Evolutionary conservation across 2,329 filamentous ascomycete species (phyloP), one percentile per base, ranked within the genome.

Genomic region (Diplocarpon rosae): DNA sequence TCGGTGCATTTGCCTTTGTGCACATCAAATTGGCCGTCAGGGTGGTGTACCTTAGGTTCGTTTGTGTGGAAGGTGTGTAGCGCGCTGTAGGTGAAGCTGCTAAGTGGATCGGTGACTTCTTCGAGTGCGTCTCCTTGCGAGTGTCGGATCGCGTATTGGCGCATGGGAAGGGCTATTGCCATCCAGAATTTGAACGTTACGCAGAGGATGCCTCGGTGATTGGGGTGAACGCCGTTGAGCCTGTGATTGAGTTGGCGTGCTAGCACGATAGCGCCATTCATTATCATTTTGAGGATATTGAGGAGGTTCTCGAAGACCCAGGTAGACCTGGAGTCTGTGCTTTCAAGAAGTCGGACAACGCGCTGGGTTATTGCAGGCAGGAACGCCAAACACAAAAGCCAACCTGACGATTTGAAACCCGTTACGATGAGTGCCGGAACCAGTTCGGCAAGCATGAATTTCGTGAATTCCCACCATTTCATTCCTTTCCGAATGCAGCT

Each of bases 391-490:
- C 52, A 55, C 16, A 58, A 35, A 28, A 55, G 35, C 52, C 56
- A 59, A 10, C 47, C 54, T 37, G 47, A 36, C 10, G 51, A 49
- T 12, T 43, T 39, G 31, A 60, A 57, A 7, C 53, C 56, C 5
- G 52, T 50, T 37, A 45, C 37, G 13, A 60, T 30, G 20, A 52
- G 47, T 6, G 56, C 56, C 32, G 58, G 57, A 9, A 58, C 32
- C 4, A 58, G 51, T 9, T 60, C 54, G 29, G 43, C 31, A 9
- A 59, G 45, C 36, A 59, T 48, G 35, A 59, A 59, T n/a, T 50
- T 39, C 14, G 49, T 38, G 34, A 60, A 56, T 11, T 55, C 45
- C 39, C 37, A 49, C 17, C 52, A 45, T n/a, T 45, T 50, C 48
- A 55, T 50, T 27, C 44, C 50, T 37, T 47, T 52, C 5, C 41